A percentile compares a stretch with the other conserved stretches of the same genome.
These are phyloP conservation scores for Vigna radiata DNA, from an alignment of 306 rosid genomes.

Conservation along the genomic window DNA sequence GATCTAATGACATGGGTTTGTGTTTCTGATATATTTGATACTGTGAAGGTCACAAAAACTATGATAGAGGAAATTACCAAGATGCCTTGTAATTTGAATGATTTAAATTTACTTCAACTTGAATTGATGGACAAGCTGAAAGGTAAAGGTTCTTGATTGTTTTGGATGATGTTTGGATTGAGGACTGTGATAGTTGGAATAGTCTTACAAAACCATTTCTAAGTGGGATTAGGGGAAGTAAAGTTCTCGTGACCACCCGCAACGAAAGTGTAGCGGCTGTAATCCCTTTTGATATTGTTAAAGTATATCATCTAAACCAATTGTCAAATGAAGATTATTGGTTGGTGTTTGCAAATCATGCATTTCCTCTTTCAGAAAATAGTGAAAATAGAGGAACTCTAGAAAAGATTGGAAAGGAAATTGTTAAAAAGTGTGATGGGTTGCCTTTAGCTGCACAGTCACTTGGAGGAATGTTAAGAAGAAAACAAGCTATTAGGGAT, in stretches of 20 bases:
- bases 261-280: not conserved
- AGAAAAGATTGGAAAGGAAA: not conserved
- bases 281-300: not conserved
- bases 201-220: not conserved
- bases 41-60: not conserved
- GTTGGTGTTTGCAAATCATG: not conserved
- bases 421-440: slow-evolving; percentile 6
- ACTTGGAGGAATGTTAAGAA: not conserved
- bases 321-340: slow-evolving; percentile 1
- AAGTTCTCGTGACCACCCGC: too few relatives aligned
- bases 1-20: not conserved
- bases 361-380: not conserved
- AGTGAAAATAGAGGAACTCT: not conserved
- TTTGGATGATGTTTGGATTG: not conserved
- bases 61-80: not conserved
- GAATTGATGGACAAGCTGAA: not conserved
- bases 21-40: not conserved
- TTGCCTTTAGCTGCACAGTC: slow-evolving; percentile 1
- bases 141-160: not conserved
- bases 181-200: not conserved
- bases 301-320: not conserved
- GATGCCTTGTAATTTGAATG: not conserved
- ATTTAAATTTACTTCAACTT: not conserved
- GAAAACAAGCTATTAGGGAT: not conserved
- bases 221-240: too few relatives aligned